phyloP scores from a whole-genome alignment of 331 rosid species.

The Telfairia occidentalis region DNA sequence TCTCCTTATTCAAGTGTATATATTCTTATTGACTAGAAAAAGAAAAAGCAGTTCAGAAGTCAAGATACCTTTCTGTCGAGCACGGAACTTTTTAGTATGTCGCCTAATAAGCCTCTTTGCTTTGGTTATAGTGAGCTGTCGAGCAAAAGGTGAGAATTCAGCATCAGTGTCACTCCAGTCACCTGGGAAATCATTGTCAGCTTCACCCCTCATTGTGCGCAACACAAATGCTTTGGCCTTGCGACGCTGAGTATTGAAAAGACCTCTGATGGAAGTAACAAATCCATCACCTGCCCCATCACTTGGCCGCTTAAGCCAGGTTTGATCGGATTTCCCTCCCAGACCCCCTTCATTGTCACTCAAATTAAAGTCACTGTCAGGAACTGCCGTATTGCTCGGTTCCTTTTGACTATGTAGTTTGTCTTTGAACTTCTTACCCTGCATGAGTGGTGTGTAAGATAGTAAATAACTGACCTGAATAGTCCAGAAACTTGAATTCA shows the following conservation, averaged over 20 bases:
- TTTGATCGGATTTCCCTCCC: constrained; percentile 59
- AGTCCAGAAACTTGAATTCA: background rate
- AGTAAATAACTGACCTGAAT: background rate
- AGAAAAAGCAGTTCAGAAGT: background rate
- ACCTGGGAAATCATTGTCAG: constrained; percentile 80
- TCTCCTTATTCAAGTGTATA: background rate
- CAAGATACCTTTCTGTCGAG: constrained; percentile 75
- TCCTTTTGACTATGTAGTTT: constrained; percentile 59
- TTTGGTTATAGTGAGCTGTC: constrained; percentile 89
- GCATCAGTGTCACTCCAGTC: constrained; percentile 95
- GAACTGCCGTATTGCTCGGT: constrained; percentile 41
- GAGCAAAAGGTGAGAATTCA: constrained; percentile 80
- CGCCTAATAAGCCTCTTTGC: constrained; percentile 86
- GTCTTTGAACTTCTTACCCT: constrained; percentile 96
- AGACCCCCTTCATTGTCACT: constrained; percentile 79
- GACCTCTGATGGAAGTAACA: constrained; percentile 89
- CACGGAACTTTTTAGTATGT: constrained; percentile 83
- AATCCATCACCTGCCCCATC: constrained; percentile 99
- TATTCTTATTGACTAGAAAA: background rate
- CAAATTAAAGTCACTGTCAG: constrained; percentile 74
- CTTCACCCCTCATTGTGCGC: constrained; percentile 93
- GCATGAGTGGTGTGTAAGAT: constrained; percentile 2
- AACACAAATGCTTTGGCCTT: constrained; percentile 92
- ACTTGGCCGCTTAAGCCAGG: constrained; percentile 77
- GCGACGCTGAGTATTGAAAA: constrained; percentile 81